Conservation (phyloP, 768 basidiomycete genomes). For the Tricholoma saponaceum region DNA sequence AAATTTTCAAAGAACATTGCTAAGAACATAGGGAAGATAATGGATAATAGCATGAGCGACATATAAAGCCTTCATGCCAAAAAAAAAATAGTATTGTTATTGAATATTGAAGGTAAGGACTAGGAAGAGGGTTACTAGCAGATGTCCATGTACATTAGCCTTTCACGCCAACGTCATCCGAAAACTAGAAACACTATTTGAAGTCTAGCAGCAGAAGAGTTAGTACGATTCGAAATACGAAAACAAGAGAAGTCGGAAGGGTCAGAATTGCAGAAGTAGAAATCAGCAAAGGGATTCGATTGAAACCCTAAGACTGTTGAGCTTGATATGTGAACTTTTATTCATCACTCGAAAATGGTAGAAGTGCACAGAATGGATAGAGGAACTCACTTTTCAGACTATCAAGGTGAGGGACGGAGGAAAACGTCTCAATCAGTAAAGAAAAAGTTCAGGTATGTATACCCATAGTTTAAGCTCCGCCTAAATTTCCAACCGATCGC, state of each 20-base stretch:
- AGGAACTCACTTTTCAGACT: background rate
- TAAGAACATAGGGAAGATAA: too few relatives aligned
- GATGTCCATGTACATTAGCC: too few relatives aligned
- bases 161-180: too few relatives aligned
- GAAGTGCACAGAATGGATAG: background rate
- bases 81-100: too few relatives aligned
- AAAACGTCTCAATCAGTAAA: too few relatives aligned
- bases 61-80: too few relatives aligned
- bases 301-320: slow-evolving; percentile 56
- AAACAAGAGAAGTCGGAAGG: slow-evolving; percentile 1
- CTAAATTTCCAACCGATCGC: background rate
- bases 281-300: slow-evolving; percentile 39
- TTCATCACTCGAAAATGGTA: slow-evolving; percentile 38
- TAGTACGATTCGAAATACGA: background rate
- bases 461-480: background rate
- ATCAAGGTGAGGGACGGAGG: background rate
- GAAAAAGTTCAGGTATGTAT: background rate
- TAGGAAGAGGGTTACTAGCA: too few relatives aligned
- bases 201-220: too few relatives aligned
- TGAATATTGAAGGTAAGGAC: too few relatives aligned
- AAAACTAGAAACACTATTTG: too few relatives aligned
- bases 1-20: too few relatives aligned
- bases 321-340: slow-evolving; percentile 56
- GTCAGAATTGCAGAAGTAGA: slow-evolving; percentile 60
- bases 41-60: too few relatives aligned